Evolutionary conservation across 352 stramenopile species (phyloP).

Genomic region (Peronospora farinosa): DNA sequence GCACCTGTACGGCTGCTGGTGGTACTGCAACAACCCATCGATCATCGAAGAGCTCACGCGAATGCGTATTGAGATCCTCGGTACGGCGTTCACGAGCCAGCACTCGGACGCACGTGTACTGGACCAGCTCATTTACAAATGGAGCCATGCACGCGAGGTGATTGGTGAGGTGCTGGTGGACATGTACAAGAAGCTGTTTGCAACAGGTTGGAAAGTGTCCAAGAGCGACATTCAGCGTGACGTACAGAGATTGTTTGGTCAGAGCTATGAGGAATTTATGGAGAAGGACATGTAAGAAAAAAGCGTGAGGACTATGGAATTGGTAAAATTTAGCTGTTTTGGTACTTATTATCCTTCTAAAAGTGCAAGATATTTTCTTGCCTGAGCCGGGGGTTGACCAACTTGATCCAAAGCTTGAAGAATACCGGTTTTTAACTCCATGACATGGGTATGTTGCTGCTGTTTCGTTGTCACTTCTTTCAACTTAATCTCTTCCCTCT

Average conservation of each 20-base stretch:
- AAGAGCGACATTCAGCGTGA: slow-evolving; percentile 74
- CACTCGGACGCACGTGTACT: slow-evolving; percentile 91
- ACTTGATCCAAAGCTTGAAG: slow-evolving; percentile 18
- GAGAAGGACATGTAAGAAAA: slow-evolving; percentile 40
- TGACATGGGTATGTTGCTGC: slow-evolving; percentile 17
- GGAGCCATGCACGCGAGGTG: slow-evolving; percentile 86
- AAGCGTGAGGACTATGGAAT: no score
- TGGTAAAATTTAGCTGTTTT: no score
- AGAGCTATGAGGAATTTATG: slow-evolving; percentile 92
- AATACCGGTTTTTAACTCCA: slow-evolving; percentile 19
- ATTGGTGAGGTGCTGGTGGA: slow-evolving; percentile 84
- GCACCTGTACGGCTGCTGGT: slow-evolving; percentile 92
- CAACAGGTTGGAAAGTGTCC: slow-evolving; percentile 83
- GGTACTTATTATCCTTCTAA: slow-evolving; percentile 16
- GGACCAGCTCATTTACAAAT: slow-evolving; percentile 95
- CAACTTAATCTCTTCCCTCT: slow-evolving; percentile 23
- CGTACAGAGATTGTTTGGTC: slow-evolving; percentile 78
- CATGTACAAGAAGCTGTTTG: slow-evolving; percentile 84
- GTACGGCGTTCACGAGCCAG: slow-evolving; percentile 91
- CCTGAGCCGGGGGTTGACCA: slow-evolving; percentile 4
- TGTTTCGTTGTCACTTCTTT: slow-evolving; percentile 22
- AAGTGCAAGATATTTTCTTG: slow-evolving; percentile 17
- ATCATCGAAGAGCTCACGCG: slow-evolving; percentile 86
- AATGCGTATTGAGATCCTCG: slow-evolving; percentile 92
- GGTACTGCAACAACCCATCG: slow-evolving; percentile 94